Base-by-base conservation (phyloP, 2,329 filamentous ascomycete genomes). In the Arthrobotrys pseudoclavata region DNA sequence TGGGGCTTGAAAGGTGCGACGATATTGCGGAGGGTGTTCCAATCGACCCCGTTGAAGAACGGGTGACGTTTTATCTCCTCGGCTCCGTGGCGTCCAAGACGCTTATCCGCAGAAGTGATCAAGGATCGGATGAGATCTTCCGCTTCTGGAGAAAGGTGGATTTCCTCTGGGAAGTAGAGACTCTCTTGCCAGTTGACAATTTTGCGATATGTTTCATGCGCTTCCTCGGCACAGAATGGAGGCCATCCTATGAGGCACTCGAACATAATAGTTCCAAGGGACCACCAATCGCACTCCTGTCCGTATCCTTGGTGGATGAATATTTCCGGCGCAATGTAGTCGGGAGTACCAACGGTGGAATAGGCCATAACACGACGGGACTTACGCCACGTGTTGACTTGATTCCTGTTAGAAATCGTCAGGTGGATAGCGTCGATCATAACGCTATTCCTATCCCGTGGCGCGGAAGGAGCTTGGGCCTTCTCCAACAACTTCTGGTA, bases 241-340 rank as follows among this genome's bases (percentile, higher is more conserved):
- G 96, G 96, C 96, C 96, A 99, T 82, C 96, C 96, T 79, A 99
- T 94, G 81, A 99, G 87, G 84, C 96, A 99, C 85, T 99, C 96
- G 82, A 98, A 99, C 96, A 99, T 98, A 85, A 99, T 99, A 52
- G 96, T 97, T 66, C 96, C 96, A 61, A 99, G 88, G 22, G 93
- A 97, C 96, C 96, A 99, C 96, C 96, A 99, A 86, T 99, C 96
- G 84, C 96, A 99, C 83, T 96, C 91, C 82, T 95, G 97, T 74
- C 93, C 93, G 86, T 99, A 99, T 60, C 96, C 96, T 82, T 97
- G 92, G 18, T 95, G 94, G 55, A 93, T 96, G 84, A 99, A 98
- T 82, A 99, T 98, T 84, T 99, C 96, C 1, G 96, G 96, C 0
- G 96, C 96, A 83, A 99, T 99, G 84, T 99, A 99, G 84, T 99